These are phyloP conservation scores for Globisporangium orthogonon DNA, from an alignment of 352 stramenopile species.

Conservation along the genomic window DNA sequence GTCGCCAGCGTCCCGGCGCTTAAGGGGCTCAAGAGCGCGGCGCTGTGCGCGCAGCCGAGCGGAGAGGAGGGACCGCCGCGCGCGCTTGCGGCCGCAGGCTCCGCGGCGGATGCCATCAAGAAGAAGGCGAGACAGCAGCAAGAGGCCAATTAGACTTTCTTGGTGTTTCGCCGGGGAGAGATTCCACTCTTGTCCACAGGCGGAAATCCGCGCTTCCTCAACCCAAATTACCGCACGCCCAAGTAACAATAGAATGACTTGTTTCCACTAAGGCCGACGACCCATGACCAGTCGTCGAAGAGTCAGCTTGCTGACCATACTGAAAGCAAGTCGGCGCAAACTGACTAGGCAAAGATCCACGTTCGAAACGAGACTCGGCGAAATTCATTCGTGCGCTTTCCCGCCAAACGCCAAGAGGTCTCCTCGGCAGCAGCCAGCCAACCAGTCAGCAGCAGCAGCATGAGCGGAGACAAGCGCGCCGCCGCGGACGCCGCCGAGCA, in stretches of 20 bases:
- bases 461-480: neutral
- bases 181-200: neutral
- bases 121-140: slow-evolving; percentile 1
- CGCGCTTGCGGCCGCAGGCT: slow-evolving; percentile 17
- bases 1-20: slow-evolving; percentile 1
- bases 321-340: too few relatives aligned
- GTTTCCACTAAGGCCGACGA: neutral
- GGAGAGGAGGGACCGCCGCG: neutral
- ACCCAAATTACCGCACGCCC: too few relatives aligned
- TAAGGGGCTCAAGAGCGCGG: neutral
- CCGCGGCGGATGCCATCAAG: slow-evolving; percentile 24
- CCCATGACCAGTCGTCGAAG: too few relatives aligned
- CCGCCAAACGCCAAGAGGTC: neutral
- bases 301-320: too few relatives aligned
- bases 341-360: neutral
- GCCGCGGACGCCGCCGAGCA: slow-evolving; percentile 40
- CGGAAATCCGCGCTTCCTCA: too few relatives aligned
- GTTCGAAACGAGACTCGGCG: too few relatives aligned
- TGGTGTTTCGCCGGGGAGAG: neutral
- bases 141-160: neutral
- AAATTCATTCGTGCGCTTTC: slow-evolving; percentile 1
- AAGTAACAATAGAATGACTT: too few relatives aligned
- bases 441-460: neutral
- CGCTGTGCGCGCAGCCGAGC: neutral
- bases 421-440: neutral